A percentile compares a stretch with the other conserved stretches of the same genome.
Conservation (phyloP, 73 alveolate species). For the Paramecium sonneborni region DNA sequence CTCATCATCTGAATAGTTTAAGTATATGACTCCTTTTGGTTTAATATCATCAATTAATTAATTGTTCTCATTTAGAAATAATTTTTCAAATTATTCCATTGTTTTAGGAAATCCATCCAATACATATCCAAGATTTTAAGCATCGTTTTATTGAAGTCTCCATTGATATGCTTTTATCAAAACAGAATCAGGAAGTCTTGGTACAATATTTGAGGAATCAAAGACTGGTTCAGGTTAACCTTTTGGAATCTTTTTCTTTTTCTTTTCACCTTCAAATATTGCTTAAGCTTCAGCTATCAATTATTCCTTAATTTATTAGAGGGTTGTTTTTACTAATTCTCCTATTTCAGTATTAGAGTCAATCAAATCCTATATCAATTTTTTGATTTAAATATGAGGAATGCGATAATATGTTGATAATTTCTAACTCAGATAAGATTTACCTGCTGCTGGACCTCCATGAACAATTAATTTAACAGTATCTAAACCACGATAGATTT, state of each 20-base stretch:
- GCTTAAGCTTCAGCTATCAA: conserved; percentile 47
- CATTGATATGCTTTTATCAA: conserved; percentile 36
- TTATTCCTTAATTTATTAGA: conserved; percentile 22
- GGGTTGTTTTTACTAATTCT: conserved; percentile 52
- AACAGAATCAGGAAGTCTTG: conserved; percentile 59
- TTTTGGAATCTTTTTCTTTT: conserved; percentile 61
- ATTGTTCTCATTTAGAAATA: conserved; percentile 54
- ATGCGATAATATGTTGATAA: background rate
- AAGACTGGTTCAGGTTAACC: conserved; percentile 70
- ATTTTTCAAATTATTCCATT: conserved; percentile 58
- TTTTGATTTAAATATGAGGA: conserved; percentile 30
- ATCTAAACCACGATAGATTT: conserved; percentile 78
- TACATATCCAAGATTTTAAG: conserved; percentile 65
- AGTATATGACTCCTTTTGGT: conserved; percentile 51
- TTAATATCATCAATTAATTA: background rate
- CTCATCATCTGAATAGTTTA: conserved; percentile 11
- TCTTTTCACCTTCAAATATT: conserved; percentile 59
- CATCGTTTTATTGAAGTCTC: conserved; percentile 59
- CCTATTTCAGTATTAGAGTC: conserved; percentile 61
- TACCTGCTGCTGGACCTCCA: conserved; percentile 79
- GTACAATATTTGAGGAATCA: conserved; percentile 41
- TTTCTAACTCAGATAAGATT: conserved; percentile 64
- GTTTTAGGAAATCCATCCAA: conserved; percentile 72
- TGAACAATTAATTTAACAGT: conserved; percentile 72
- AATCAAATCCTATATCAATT: conserved; percentile 20